Evolutionary conservation across 495 filamentous ascomycete genomes (phyloP).

Genomic region (Penicillium odoratum): DNA sequence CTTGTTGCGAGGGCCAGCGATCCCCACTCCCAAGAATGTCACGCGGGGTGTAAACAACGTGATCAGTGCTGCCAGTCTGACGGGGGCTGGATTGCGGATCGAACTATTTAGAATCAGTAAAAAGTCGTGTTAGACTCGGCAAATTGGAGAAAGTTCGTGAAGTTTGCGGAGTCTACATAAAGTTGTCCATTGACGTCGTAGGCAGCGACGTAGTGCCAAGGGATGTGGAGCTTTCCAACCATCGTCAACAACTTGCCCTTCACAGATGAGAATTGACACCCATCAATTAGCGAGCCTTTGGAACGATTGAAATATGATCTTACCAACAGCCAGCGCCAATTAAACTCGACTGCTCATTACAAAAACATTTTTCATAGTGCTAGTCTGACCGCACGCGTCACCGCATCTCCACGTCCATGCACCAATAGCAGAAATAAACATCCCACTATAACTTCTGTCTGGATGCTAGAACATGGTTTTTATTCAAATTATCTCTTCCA

Average conservation of each 20-base stretch:
- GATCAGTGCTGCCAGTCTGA: not conserved
- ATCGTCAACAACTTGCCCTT: not conserved
- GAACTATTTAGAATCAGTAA: not conserved
- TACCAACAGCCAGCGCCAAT: not conserved
- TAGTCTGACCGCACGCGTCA: not conserved
- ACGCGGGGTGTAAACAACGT: conserved; percentile 8
- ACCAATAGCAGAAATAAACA: too few relatives aligned
- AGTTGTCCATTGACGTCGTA: not conserved
- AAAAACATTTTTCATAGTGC: too few relatives aligned
- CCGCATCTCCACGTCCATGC: not conserved
- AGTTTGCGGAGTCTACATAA: not conserved
- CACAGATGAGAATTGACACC: not conserved
- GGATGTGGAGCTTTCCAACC: conserved; percentile 7
- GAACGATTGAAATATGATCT: not conserved
- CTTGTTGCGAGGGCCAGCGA: conserved; percentile 2
- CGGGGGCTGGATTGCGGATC: not conserved
- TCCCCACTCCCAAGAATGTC: conserved; percentile 4
- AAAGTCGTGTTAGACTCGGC: not conserved
- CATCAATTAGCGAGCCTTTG: not conserved
- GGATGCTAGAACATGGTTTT: too few relatives aligned
- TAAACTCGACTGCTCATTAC: not conserved
- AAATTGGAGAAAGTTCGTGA: not conserved
- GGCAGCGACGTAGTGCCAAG: conserved; percentile 7
- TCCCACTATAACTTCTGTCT: too few relatives aligned
- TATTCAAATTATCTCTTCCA: too few relatives aligned